Percentiles rank a stretch among this genome's conserved stretches.
Evolutionary conservation across 176 grass and related monocot genomes (phyloP).

Genomic region (Musa beccarii): DNA sequence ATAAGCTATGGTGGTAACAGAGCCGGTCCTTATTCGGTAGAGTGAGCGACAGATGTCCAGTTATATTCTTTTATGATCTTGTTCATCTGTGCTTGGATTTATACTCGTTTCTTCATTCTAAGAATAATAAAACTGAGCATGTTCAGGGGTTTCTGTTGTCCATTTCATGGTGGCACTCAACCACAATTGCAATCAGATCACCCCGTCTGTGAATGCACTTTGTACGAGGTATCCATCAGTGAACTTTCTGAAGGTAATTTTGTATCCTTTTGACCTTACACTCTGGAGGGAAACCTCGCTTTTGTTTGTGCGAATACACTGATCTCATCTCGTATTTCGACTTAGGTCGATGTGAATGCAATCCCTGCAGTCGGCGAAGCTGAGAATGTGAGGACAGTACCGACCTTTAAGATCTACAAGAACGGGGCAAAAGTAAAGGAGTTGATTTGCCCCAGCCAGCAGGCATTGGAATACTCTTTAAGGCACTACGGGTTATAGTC

Average conservation of each 20-base stretch:
- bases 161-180: conserved; percentile 72
- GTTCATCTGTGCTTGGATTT: background rate
- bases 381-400: conserved; percentile 79
- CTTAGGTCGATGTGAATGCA: conserved; percentile 71
- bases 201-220: conserved; percentile 57
- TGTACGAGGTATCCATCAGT: conserved; percentile 78
- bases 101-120: background rate
- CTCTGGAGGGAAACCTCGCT: background rate
- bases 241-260: conserved; percentile 88
- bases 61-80: background rate
- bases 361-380: conserved; percentile 46
- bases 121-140: background rate
- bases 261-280: background rate
- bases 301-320: conserved; percentile 1
- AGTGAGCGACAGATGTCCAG: too few species aligned
- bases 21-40: too few species aligned
- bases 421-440: conserved; percentile 81
- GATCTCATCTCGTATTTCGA: conserved; percentile 8
- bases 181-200: conserved; percentile 67
- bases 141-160: conserved; percentile 71
- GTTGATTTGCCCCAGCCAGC: conserved; percentile 82
- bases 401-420: conserved; percentile 95
- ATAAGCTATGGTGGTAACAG: background rate
- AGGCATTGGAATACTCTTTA: conserved; percentile 79
- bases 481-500: conserved; percentile 75